phyloP scores from a whole-genome alignment of 306 rosid species.

The Trifolium pratense region DNA sequence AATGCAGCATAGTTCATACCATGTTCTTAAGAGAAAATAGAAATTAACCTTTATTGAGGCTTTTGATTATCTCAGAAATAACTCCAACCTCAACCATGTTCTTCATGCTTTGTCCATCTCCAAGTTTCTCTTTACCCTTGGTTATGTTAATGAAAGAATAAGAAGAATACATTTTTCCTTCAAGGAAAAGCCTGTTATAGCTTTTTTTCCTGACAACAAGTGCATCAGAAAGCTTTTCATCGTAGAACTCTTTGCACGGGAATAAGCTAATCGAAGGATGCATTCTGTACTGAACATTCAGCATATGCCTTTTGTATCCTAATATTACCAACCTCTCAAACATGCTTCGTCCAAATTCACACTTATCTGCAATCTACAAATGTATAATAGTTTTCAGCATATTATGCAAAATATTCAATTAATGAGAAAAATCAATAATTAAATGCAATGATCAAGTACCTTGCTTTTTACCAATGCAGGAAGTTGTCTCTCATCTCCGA shows the following conservation, averaged over 20 bases:
- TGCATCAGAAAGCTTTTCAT: constrained; percentile 42
- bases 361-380: constrained; percentile 41
- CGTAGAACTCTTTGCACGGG: constrained; percentile 50
- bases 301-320: constrained; percentile 43
- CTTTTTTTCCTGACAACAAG: constrained; percentile 22
- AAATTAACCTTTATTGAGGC: constrained; percentile 54
- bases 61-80: constrained; percentile 49
- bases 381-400: neutral
- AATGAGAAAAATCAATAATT: neutral
- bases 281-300: constrained; percentile 56
- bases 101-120: constrained; percentile 34
- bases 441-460: constrained; percentile 37
- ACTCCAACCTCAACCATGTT: constrained; percentile 59
- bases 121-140: constrained; percentile 50
- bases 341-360: constrained; percentile 58
- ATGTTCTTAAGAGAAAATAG: neutral
- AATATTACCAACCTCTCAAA: constrained; percentile 46
- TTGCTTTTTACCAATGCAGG: constrained; percentile 70
- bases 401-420: neutral
- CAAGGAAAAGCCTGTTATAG: constrained; percentile 36
- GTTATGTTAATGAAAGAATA: constrained; percentile 48
- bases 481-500: constrained; percentile 67
- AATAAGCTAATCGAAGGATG: constrained; percentile 57
- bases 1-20: no score
- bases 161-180: constrained; percentile 38